A percentile compares a stretch with the other conserved stretches of the same genome.
Conservation (phyloP, 164 flowering plant species). For the Tinospora cordifolia region DNA sequence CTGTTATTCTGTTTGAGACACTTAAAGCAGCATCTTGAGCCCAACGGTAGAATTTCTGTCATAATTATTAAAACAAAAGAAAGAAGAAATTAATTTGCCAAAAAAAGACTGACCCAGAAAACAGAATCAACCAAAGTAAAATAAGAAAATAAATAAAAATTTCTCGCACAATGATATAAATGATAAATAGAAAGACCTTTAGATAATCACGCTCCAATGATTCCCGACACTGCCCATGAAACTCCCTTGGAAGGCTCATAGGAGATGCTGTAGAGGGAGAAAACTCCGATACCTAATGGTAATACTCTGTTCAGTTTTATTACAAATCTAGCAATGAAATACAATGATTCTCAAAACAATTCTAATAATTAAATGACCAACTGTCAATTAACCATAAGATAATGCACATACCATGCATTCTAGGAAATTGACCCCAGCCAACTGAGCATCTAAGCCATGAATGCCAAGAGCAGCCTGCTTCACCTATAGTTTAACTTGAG, state of each 20-base stretch:
- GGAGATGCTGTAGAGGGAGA: slow-evolving; percentile 84
- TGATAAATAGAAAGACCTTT: slow-evolving; percentile 43
- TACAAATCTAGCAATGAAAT: background rate
- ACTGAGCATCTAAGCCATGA: slow-evolving; percentile 75
- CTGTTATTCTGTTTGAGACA: slow-evolving; percentile 53
- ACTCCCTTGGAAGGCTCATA: slow-evolving; percentile 93
- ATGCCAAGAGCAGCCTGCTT: slow-evolving; percentile 60
- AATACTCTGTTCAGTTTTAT: background rate
- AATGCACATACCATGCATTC: slow-evolving; percentile 64
- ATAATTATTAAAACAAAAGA: slow-evolving; percentile 7
- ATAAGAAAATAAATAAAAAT: background rate
- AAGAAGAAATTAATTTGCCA: slow-evolving; percentile 1
- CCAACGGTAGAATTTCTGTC: slow-evolving; percentile 79
- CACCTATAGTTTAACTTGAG: slow-evolving; percentile 37
- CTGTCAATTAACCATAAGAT: background rate
- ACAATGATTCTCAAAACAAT: slow-evolving; percentile 5
- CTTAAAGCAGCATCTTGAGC: slow-evolving; percentile 73
- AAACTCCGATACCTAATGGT: slow-evolving; percentile 82
- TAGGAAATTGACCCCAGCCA: slow-evolving; percentile 66
- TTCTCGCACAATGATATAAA: background rate
- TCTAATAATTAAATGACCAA: background rate
- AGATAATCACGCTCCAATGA: slow-evolving; percentile 67
- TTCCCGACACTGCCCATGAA: slow-evolving; percentile 73
- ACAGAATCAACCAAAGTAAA: background rate
- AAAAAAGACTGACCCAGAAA: background rate